Conservation (phyloP, 495 filamentous ascomycete genomes). For the Collariella sp. region DNA sequence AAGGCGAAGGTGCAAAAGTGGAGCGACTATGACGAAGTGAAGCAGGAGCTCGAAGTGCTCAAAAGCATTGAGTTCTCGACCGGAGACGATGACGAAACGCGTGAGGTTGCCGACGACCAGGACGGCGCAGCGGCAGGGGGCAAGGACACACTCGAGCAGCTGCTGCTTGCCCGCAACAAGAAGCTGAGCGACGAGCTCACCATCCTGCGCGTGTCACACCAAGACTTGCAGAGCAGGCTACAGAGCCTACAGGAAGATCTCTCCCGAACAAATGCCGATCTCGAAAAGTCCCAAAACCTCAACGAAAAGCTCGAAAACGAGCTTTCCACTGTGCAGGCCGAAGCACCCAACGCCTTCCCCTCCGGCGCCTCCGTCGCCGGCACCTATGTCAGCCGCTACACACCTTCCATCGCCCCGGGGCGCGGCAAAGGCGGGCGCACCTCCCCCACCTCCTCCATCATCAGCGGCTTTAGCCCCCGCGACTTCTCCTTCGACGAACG, state of each 20-base stretch:
- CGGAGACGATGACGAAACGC: slow-evolving; percentile 68
- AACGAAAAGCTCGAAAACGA: slow-evolving; percentile 90
- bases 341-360: slow-evolving; percentile 71
- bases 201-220: slow-evolving; percentile 84
- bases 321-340: slow-evolving; percentile 76
- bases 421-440: slow-evolving; percentile 49
- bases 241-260: slow-evolving; percentile 75
- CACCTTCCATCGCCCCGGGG: slow-evolving; percentile 58
- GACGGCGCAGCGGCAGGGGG: slow-evolving; percentile 47
- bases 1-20: slow-evolving; percentile 76
- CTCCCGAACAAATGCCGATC: slow-evolving; percentile 71
- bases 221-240: slow-evolving; percentile 76
- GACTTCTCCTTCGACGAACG: slow-evolving; percentile 53
- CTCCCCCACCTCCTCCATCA: slow-evolving; percentile 96
- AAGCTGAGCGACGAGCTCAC: slow-evolving; percentile 92
- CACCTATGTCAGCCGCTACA: slow-evolving; percentile 79
- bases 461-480: slow-evolving; percentile 80
- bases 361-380: slow-evolving; percentile 85
- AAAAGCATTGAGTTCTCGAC: slow-evolving; percentile 96
- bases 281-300: slow-evolving; percentile 75
- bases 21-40: slow-evolving; percentile 92
- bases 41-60: slow-evolving; percentile 88
- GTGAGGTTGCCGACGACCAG: slow-evolving; percentile 27
- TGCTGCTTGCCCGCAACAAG: slow-evolving; percentile 87
- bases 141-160: slow-evolving; percentile 81